A percentile compares a stretch with the other conserved stretches of the same genome.
Conservation (phyloP, 805 yeast species). For the Metschnikowia anglica region DNA sequence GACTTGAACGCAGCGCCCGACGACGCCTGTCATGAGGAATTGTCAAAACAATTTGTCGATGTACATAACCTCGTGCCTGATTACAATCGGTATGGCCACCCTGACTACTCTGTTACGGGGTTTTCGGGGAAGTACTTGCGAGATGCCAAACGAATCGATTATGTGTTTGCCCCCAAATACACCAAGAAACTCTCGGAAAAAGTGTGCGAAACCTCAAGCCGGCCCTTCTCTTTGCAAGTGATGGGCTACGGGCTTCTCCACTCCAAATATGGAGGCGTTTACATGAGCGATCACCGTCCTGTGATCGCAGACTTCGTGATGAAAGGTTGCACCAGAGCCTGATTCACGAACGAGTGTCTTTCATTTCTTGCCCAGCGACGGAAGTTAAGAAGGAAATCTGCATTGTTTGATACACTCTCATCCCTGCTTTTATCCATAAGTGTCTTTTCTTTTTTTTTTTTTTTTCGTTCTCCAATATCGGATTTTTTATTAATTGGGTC, state of each 20-base stretch:
- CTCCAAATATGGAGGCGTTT: conserved; percentile 32
- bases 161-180: conserved; percentile 31
- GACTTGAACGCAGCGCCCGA: conserved; percentile 30
- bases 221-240: conserved; percentile 20
- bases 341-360: no score
- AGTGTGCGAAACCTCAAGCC: conserved; percentile 19
- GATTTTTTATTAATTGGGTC: no score
- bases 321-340: no score
- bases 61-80: conserved; percentile 23
- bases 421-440: no score
- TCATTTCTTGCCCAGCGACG: no score
- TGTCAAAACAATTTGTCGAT: conserved; percentile 21
- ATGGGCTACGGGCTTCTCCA: conserved; percentile 32
- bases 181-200: conserved; percentile 17
- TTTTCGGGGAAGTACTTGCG: conserved; percentile 28
- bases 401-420: no score
- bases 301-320: conserved; percentile 30
- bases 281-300: conserved; percentile 40
- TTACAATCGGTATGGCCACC: conserved; percentile 30
- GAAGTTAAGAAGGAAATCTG: no score
- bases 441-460: no score
- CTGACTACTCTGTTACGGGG: conserved; percentile 33
- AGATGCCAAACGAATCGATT: conserved; percentile 36
- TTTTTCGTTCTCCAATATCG: no score
- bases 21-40: conserved; percentile 21